These are phyloP conservation scores for Talinum fruticosum DNA, from an alignment of 148 eudicot genomes.

Conservation along the genomic window DNA sequence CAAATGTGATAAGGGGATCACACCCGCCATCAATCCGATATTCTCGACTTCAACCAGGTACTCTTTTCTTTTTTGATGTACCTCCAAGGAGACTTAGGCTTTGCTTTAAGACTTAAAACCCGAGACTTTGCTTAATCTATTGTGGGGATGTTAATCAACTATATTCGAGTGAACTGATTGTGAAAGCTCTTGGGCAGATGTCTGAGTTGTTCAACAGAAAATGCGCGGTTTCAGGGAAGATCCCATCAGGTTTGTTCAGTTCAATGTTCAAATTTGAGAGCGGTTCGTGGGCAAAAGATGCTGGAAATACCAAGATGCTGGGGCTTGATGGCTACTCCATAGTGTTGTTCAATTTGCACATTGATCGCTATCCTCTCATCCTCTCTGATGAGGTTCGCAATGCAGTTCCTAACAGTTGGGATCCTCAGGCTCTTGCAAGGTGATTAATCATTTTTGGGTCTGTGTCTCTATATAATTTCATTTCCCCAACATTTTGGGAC, in stretches of 20 bases:
- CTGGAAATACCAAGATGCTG: conserved; percentile 49
- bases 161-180: neutral
- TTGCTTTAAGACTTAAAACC: no score
- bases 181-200: conserved; percentile 43
- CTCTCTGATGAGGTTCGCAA: conserved; percentile 55
- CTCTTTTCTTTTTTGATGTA: neutral
- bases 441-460: neutral
- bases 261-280: conserved; percentile 59
- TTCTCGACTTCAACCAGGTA: conserved; percentile 71
- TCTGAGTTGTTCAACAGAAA: conserved; percentile 67
- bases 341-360: conserved; percentile 43
- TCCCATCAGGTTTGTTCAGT: conserved; percentile 73
- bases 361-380: conserved; percentile 60
- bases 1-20: conserved; percentile 80
- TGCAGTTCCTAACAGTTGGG: conserved; percentile 72
- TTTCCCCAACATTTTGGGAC: no score
- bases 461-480: neutral
- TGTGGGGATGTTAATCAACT: no score
- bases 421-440: conserved; percentile 81
- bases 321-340: conserved; percentile 70
- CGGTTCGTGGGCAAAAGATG: conserved; percentile 77
- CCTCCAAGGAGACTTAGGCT: neutral
- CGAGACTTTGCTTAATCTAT: no score
- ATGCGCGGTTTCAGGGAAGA: conserved; percentile 55
- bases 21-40: conserved; percentile 69